Base-by-base conservation (phyloP, 768 basidiomycete species). In the Obba rivulosa region DNA sequence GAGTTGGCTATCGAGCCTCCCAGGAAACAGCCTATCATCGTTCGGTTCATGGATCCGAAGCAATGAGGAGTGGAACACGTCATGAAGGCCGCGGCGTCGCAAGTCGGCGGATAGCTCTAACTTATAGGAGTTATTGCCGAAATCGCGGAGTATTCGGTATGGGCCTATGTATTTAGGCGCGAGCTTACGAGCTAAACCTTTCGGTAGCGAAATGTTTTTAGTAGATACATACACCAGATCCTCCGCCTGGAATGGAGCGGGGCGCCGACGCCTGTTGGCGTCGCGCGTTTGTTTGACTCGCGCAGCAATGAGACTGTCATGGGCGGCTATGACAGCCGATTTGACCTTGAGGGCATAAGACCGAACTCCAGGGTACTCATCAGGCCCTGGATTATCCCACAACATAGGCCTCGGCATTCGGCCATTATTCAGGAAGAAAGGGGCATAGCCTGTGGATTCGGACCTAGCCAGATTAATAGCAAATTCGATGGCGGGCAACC, bases 221-320 rank as follows among this genome's bases (percentile, higher is more conserved):
- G 53, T 53, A 20, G 52, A 52, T 14, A 52, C 5, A 41, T 63
- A 67, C 1, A 62, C 55, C 17, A 62, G 45, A 42, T 69, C 68
- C 0, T 57, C 60, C 7, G 44, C 46, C 43, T 14, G 53, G 39
- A 57, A 39, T 1, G 56, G 35, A 0, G 50, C 56, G 52, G 28
- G 28, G 5, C 28, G 28, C 28, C 28, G 5, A 13, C 28, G 28
- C 28, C 28, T 40, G 31, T 76, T 70, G 0, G 68, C 63, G 0
- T 65, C 45, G 14, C 57, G 23, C 0, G 66, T 65, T 34, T 72
- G 68, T 10, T 61, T 47, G 0, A 69, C 60, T 0, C 68, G 36
- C 0, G 62, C 54, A 4, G 50, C 66, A 2, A 75, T 68, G 4
- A 75, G 66, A 0, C 64, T 58, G 48, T 76, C 64, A 47, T 75